Percentiles rank a stretch among this genome's conserved stretches.
These are phyloP conservation scores for Pythium utonaiense DNA, from an alignment of 352 stramenopile genomes.

Conservation along the genomic window DNA sequence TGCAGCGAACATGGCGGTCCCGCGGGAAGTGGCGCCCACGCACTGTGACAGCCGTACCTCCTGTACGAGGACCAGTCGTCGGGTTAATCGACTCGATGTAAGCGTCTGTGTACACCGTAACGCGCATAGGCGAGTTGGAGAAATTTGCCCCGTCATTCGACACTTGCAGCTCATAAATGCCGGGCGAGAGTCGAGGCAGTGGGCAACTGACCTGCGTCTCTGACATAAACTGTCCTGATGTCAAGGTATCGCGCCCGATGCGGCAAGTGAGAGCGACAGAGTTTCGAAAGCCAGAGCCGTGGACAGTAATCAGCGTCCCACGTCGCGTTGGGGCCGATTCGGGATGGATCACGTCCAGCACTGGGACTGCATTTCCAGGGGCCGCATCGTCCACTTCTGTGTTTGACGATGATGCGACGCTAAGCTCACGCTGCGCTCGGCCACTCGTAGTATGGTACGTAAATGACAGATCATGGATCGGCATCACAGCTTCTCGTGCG, in stretches of 20 bases:
- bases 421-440: constrained; percentile 16
- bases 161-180: constrained; percentile 67
- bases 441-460: constrained; percentile 34
- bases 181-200: constrained; percentile 50
- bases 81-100: constrained; percentile 71
- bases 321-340: constrained; percentile 21
- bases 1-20: constrained; percentile 51
- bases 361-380: constrained; percentile 1
- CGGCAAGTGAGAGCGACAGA: constrained; percentile 69
- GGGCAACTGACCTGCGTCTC: constrained; percentile 49
- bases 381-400: not conserved
- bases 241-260: constrained; percentile 60
- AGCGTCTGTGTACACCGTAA: constrained; percentile 75
- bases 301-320: constrained; percentile 70
- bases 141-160: constrained; percentile 67
- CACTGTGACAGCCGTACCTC: constrained; percentile 82
- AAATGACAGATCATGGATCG: constrained; percentile 35
- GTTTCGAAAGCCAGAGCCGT: constrained; percentile 74
- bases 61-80: constrained; percentile 59
- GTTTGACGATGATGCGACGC: not conserved
- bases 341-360: constrained; percentile 17
- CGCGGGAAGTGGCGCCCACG: constrained; percentile 80
- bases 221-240: constrained; percentile 51
- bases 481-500: constrained; percentile 36
- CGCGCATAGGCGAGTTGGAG: constrained; percentile 49